Evolutionary conservation across 164 flowering plant genomes (phyloP).

Genomic region (Tetrastigma voinierianum): DNA sequence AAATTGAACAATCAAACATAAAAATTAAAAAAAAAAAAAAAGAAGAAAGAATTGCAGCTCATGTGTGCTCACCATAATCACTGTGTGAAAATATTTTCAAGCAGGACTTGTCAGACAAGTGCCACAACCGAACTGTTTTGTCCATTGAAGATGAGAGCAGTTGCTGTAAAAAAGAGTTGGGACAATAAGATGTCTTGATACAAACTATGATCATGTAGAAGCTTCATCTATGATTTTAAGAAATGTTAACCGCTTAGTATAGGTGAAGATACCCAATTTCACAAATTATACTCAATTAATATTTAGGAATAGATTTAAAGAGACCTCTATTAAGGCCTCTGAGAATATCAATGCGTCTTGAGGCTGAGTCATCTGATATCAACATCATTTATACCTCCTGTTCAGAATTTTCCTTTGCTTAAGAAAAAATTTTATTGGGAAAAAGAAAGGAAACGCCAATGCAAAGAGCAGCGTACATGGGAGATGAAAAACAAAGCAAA

Average conservation of each 20-base stretch:
- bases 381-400: not conserved
- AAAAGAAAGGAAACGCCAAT: too few relatives aligned
- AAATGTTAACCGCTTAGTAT: not conserved
- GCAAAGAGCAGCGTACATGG: too few relatives aligned
- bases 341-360: not conserved
- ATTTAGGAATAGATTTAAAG: too few relatives aligned
- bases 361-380: not conserved
- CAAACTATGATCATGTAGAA: not conserved
- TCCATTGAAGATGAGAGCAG: constrained; percentile 99
- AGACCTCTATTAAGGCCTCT: too few relatives aligned
- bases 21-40: not conserved
- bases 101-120: constrained; percentile 78
- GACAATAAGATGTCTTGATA: not conserved
- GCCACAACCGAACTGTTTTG: constrained; percentile 97
- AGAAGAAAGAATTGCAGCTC: not conserved
- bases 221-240: not conserved
- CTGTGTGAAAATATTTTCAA: constrained; percentile 89
- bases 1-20: not conserved
- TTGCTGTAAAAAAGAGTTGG: constrained; percentile 44
- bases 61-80: constrained; percentile 73
- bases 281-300: too few relatives aligned
- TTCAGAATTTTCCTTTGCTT: not conserved
- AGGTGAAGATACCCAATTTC: not conserved
- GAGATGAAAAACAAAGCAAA: too few relatives aligned
- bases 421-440: too few relatives aligned